Base-by-base conservation (phyloP, 352 stramenopile species). In the Phytophthora boehmeriae region DNA sequence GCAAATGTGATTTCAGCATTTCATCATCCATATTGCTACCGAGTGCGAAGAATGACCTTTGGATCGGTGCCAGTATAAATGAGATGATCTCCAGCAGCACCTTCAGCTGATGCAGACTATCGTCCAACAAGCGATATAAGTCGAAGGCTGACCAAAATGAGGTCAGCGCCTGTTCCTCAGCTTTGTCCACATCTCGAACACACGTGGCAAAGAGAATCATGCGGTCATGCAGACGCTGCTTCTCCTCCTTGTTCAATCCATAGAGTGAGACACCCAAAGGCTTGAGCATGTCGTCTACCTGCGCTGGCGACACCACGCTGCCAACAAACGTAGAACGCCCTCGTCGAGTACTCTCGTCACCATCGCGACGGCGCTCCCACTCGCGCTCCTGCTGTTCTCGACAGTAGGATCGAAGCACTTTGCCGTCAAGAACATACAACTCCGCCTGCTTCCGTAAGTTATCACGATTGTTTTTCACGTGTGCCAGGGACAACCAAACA, bases 391-490 rank as follows among this genome's bases (percentile, higher is more conserved):
- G 83, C 6, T 88, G 78, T 2, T 85, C 76, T n/a, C 67, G 68
- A 50, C 75, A 81, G 19, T 90, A 63, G 32, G 78, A 73, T 20
- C 83, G 61, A 4, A 90, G 46, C 16, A 90, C 69, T 39, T 83
- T 86, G 1, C 78, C 83, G 19, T 94, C 85, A 1, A 94, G 53
- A 32, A 81, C 70, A 62, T 89, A 66, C 38, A 94, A 67, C 60
- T 92, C 83, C 0, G 85, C 83, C 55, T 86, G 75, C 5, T 76
- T 90, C 10, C 76, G 71, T 13, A 86, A 48, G 23, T 88, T 90
- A 17, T 92, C 81, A n/a, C 80, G 76, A 28, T 92, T 79, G 34
- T 78, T 86, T 56, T 92, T 92, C 27, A 92, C 74, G 25, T 90
- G 83, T 20, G 85, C 85, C 16, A 94, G 59, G 19, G 85, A 89